A percentile compares a stretch with the other conserved stretches of the same genome.
Evolutionary conservation across 345 rosid genomes (phyloP).

Genomic region (Populus simonii): DNA sequence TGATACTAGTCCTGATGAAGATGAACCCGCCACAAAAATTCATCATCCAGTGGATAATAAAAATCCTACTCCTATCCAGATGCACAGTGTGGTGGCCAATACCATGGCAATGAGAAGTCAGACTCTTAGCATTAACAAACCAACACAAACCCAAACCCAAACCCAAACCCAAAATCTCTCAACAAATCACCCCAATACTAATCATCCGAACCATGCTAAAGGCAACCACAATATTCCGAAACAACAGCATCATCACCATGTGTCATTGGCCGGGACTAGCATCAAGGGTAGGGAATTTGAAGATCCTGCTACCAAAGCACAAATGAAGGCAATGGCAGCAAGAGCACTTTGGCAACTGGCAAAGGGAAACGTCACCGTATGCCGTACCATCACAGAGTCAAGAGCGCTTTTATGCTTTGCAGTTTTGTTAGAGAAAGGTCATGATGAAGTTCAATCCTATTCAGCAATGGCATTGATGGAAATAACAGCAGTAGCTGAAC

Average conservation of each 20-base stretch:
- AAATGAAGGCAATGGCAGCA: constrained; percentile 38
- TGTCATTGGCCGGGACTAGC: constrained; percentile 28
- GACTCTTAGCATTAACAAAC: neutral
- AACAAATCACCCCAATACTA: neutral
- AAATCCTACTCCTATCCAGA: constrained; percentile 12
- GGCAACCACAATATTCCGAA: neutral
- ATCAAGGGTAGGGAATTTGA: constrained; percentile 31
- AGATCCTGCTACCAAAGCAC: constrained; percentile 26
- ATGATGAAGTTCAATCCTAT: constrained; percentile 27
- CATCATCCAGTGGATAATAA: constrained; percentile 14
- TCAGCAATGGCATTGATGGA: constrained; percentile 35
- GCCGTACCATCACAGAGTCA: constrained; percentile 29
- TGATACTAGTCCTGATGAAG: constrained; percentile 1
- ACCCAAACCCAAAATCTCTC: neutral
- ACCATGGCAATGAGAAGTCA: constrained; percentile 9
- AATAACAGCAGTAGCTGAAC: constrained; percentile 30
- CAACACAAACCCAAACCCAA: neutral
- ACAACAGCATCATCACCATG: neutral
- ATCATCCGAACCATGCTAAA: constrained; percentile 1
- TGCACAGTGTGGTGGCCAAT: constrained; percentile 18
- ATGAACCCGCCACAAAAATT: constrained; percentile 11
- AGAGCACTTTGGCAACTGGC: constrained; percentile 29
- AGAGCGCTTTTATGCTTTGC: constrained; percentile 30
- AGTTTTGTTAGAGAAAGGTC: constrained; percentile 25
- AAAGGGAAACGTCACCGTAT: constrained; percentile 17